These are phyloP conservation scores for Peziza echinospora DNA, from an alignment of 495 filamentous ascomycete genomes.

Conservation along the genomic window DNA sequence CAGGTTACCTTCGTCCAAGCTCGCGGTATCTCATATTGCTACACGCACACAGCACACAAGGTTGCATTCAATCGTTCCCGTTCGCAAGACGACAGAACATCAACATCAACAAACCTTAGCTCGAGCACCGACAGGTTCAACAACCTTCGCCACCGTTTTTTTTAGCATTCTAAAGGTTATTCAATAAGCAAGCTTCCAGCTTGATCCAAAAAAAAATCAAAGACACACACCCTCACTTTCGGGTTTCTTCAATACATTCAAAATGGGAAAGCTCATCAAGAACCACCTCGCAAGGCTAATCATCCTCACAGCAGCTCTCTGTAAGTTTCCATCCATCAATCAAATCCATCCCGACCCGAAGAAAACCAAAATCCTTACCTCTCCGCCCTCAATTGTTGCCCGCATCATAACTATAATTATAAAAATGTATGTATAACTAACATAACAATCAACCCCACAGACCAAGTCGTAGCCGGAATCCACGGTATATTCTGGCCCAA, in stretches of 20 bases:
- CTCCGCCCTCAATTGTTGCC: not conserved
- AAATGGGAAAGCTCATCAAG: constrained; percentile 94
- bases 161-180: too few species aligned
- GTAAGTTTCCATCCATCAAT: constrained; percentile 36
- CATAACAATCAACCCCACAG: constrained; percentile 22
- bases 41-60: too few species aligned
- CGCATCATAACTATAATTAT: not conserved
- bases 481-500: constrained; percentile 97
- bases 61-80: too few species aligned
- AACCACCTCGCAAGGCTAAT: constrained; percentile 96
- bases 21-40: too few species aligned
- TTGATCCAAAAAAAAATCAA: not conserved
- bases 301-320: constrained; percentile 60
- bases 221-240: too few species aligned
- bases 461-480: constrained; percentile 68
- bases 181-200: not conserved
- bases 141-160: too few species aligned
- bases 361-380: not conserved
- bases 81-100: too few species aligned
- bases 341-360: not conserved
- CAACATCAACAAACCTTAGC: too few species aligned
- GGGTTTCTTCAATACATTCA: too few species aligned
- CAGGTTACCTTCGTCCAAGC: too few species aligned
- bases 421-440: not conserved
- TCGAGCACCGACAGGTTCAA: too few species aligned